These are phyloP conservation scores for Erodium chrysanthum DNA, from an alignment of 441 rosid genomes.

Conservation along the genomic window DNA sequence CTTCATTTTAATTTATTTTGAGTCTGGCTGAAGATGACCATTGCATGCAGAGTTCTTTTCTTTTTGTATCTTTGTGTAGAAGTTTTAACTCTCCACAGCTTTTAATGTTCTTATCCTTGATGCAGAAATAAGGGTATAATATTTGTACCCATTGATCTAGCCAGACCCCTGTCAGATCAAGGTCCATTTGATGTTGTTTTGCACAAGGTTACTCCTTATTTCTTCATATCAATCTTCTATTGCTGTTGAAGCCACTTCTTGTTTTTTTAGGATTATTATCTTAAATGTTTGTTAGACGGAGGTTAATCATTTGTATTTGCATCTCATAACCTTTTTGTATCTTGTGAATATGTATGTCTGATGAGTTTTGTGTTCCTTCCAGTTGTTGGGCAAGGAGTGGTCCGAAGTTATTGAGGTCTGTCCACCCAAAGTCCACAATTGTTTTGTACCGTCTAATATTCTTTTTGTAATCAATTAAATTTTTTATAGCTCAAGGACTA, in stretches of 20 bases:
- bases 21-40: background rate
- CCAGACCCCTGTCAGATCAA: slow-evolving; percentile 64
- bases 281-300: background rate
- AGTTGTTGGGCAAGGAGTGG: slow-evolving; percentile 85
- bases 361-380: slow-evolving; percentile 29
- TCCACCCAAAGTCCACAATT: slow-evolving; percentile 16
- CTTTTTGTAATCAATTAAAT: background rate
- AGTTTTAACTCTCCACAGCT: slow-evolving; percentile 10
- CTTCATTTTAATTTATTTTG: background rate
- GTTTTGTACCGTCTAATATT: slow-evolving; percentile 5
- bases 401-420: slow-evolving; percentile 66
- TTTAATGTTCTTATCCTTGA: slow-evolving; percentile 19
- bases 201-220: slow-evolving; percentile 62
- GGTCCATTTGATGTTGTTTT: slow-evolving; percentile 85
- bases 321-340: background rate
- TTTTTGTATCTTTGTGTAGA: background rate
- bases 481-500: background rate
- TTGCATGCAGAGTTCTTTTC: background rate
- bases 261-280: background rate
- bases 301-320: background rate
- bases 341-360: slow-evolving; percentile 15
- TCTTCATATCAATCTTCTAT: background rate
- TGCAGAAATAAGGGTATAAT: slow-evolving; percentile 69
- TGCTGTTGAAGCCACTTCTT: background rate
- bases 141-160: slow-evolving; percentile 60